Evolutionary conservation across 2,329 filamentous ascomycete species (phyloP).

Genomic region (Exophiala viscosa): DNA sequence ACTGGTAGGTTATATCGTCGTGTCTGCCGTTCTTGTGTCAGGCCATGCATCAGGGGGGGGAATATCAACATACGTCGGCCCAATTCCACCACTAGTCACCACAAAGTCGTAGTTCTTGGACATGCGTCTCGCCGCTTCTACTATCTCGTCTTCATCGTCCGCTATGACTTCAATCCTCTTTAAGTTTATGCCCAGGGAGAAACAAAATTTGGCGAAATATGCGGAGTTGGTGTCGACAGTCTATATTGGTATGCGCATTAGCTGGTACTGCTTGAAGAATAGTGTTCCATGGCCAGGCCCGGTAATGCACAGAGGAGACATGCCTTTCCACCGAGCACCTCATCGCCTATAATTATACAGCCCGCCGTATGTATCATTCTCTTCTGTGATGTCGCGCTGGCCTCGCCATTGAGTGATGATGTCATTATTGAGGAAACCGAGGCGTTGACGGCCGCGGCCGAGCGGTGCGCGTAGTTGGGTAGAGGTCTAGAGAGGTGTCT

Average conservation of each 20-base stretch:
- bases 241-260: slow-evolving; percentile 34
- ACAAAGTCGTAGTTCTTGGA: slow-evolving; percentile 88
- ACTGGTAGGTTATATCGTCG: slow-evolving; percentile 95
- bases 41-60: not conserved
- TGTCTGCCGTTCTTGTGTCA: slow-evolving; percentile 56
- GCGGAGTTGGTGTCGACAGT: slow-evolving; percentile 65
- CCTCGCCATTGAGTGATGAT: slow-evolving; percentile 38
- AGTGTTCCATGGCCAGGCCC: slow-evolving; percentile 8
- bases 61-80: slow-evolving; percentile 69
- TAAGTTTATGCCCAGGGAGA: slow-evolving; percentile 62
- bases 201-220: slow-evolving; percentile 64
- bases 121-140: slow-evolving; percentile 84
- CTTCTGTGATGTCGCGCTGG: slow-evolving; percentile 19
- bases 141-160: slow-evolving; percentile 85
- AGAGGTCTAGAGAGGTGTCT: slow-evolving; percentile 66
- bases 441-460: slow-evolving; percentile 37
- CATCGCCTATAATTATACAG: slow-evolving; percentile 90
- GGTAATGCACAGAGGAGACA: not conserved
- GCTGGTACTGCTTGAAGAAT: no score
- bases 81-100: slow-evolving; percentile 91
- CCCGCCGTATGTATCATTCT: slow-evolving; percentile 82
- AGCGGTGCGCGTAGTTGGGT: slow-evolving; percentile 54
- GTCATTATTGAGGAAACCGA: slow-evolving; percentile 36
- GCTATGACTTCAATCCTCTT: slow-evolving; percentile 90
- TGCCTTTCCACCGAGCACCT: slow-evolving; percentile 87